Evolutionary conservation across 495 filamentous ascomycete species (phyloP), one percentile per base, ranked within the genome.

Genomic region (Hypoxylon perforatum): DNA sequence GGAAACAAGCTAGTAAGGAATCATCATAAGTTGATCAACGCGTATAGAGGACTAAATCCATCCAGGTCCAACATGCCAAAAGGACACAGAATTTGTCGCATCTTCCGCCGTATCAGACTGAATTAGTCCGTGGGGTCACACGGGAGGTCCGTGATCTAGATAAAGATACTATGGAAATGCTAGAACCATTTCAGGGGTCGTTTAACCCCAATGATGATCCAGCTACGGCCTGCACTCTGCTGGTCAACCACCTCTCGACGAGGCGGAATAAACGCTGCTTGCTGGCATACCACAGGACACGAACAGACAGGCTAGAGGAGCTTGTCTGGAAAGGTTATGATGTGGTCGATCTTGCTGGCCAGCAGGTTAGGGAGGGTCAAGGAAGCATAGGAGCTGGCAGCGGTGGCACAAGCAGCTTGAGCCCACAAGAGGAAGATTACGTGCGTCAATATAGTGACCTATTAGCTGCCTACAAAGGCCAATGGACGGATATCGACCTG

Each of bases 401-500:
- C 52, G 77, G 76, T 33, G 74, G 75, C 11, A 81, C 85, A 56
- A 97, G 90, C 77, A 96, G 90, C 65, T 79, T 99, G 52, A 97
- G 94, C 75, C 94, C 96, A 1, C 95, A 99, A 75, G 96, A 99
- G 76, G 95, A 97, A 76, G 96, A 98, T 73, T 98, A 97, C 76
- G 90, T 96, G 38, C 84, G 94, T 53, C 88, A 92, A 73, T 98
- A 96, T 73, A 87, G 89, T 52, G 96, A 99, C 72, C 85, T 99
- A 71, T 80, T 99, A 42, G 92, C 95, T 19, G 92, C 93, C 14
- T 97, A 96, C 78, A 99, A 99, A 77, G 96, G 96, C 0, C 93
- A 97, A 69, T 99, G 95, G 94, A 98, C 94, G 19, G 96, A 99
- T 77, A 90, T 99, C 53, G 96, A 99, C 77, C 80, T 99, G 57